Base-by-base conservation (phyloP, 2,329 filamentous ascomycete genomes). In the Aspergillus intermedius region DNA sequence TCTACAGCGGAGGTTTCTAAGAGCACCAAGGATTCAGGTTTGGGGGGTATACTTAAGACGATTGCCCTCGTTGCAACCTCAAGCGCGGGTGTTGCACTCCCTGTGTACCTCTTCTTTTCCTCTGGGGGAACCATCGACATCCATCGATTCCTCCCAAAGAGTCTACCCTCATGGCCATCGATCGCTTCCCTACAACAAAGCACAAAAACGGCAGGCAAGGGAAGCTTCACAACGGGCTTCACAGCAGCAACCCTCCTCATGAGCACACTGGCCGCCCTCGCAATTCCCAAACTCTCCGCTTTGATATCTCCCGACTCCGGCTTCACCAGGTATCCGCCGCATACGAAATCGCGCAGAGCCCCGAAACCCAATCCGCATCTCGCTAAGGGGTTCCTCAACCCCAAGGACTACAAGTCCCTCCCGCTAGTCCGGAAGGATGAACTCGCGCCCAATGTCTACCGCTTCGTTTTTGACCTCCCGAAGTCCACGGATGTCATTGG, bases 381-480 rank as follows among this genome's bases (percentile, higher is more conserved):
- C 48, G 55, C 65, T 47, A 59, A 67, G 46, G 77, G 76, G 5
- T 77, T 77, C 61, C 67, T 81, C n/a, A 70, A 78, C 34, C 68
- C 78, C 0, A 66, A 73, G 19, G 65, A 66, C 13, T 81, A 74
- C 57, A 71, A 75, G 46, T 60, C 62, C 4, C 67, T 82, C 12
- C 72, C 74, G 0, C 65, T 82, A 1, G 30, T 60, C 13, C 30
- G 48, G n/a, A 64, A 63, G 23, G 51, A 54, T 2, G 40, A 45
- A 3, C 44, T 67, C 8, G 51, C 62, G 1, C 44, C 60, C 0
- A 63, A 54, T 37, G 62, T 63, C 0, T 78, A 72, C 59, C 69
- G 69, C 19, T 67, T 78, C 9, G 63, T 68, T 5, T 80, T 81
- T 35, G 61, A 68, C 22, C 68, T 81, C 2, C 78, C 79, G 0